Evolutionary conservation across 805 yeast species (phyloP), one percentile per base, ranked within the genome.

Genomic region (Suhomyces xylopsoci): DNA sequence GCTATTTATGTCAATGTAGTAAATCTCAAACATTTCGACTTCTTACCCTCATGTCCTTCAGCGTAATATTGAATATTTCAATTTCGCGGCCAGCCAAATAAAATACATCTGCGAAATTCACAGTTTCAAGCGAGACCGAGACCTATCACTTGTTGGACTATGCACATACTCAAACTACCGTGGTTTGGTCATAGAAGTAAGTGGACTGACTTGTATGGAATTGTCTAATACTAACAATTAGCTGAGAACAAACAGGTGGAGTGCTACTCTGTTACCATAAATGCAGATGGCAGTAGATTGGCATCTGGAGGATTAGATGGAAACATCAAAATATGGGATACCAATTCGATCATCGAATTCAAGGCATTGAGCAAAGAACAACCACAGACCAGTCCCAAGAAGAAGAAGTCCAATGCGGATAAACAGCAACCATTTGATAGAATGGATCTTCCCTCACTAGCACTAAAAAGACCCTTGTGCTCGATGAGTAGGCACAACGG

Each of bases 401-500:
- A 45, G 34, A 48, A 50, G 24, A 58, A 48, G 38, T 10, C 28
- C 28, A 42, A n/a, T 24, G 17, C n/a, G 8, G 30, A n/a, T 12
- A 30, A 57, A 54, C 50, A 61, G 54, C 45, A 52, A 17, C 42
- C 42, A 8, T 17, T 38, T 19, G 42, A 38, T 8, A 17, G n/a
- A 38, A 17, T 15, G 26, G 34, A 45, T 8, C 41, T 63, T 12
- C 70, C 69, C 1, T 63, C 62, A 5, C 50, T 55, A 36, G 58
- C 68, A 7, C 58, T 66, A 17, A 62, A 62, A 59, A 67, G 81
- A 26, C 96, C 96, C 3, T 69, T 92, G 15, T 90, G 96, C 53
- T 86, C 94, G 25, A 90, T 94, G 96, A 86, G 94, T 38, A 81
- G 97, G 51, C 99, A 94, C 65, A 90, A 94, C 20, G 99, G 99